Percentiles rank a stretch among this genome's conserved stretches.
Evolutionary conservation across 495 filamentous ascomycete species (phyloP).

Genomic region (Rusavskia elegans): DNA sequence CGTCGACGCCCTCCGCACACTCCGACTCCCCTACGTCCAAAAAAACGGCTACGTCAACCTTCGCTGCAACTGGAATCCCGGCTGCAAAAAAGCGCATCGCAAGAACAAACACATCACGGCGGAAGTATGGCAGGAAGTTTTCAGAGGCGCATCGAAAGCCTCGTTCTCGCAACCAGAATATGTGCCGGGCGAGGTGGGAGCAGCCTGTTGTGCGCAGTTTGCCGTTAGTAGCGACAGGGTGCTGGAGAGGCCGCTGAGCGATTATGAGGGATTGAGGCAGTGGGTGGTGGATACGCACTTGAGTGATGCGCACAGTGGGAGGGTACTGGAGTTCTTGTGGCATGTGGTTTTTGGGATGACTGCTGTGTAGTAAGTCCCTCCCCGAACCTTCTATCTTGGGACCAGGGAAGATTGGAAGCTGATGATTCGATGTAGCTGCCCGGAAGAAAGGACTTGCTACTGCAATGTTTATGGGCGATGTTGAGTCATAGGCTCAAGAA

Average conservation of each 20-base stretch:
- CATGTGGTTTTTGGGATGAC: slow-evolving; percentile 44
- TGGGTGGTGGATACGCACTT: slow-evolving; percentile 48
- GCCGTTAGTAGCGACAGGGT: slow-evolving; percentile 41
- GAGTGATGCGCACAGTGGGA: slow-evolving; percentile 38
- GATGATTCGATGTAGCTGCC: slow-evolving; percentile 20
- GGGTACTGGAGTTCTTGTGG: slow-evolving; percentile 60
- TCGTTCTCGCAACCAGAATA: slow-evolving; percentile 8
- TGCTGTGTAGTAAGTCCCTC: slow-evolving; percentile 26
- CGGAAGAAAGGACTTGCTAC: slow-evolving; percentile 29
- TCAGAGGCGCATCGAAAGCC: slow-evolving; percentile 24
- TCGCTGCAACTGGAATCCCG: slow-evolving; percentile 28
- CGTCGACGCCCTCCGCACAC: slow-evolving; percentile 19
- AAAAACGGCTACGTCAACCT: slow-evolving; percentile 31
- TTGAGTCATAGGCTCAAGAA: slow-evolving; percentile 6
- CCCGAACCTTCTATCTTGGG: background rate
- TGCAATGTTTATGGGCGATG: slow-evolving; percentile 34
- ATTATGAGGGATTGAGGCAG: slow-evolving; percentile 37
- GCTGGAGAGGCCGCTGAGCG: slow-evolving; percentile 25
- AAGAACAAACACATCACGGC: slow-evolving; percentile 12
- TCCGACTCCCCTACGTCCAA: slow-evolving; percentile 27
- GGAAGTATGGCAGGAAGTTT: slow-evolving; percentile 28
- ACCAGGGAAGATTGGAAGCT: background rate
- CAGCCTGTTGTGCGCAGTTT: slow-evolving; percentile 57
- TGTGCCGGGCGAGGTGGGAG: slow-evolving; percentile 22
- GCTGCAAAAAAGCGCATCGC: slow-evolving; percentile 28